These are phyloP conservation scores for Kodamaea kaohsiungensis DNA, from an alignment of 805 yeast species.

Conservation along the genomic window DNA sequence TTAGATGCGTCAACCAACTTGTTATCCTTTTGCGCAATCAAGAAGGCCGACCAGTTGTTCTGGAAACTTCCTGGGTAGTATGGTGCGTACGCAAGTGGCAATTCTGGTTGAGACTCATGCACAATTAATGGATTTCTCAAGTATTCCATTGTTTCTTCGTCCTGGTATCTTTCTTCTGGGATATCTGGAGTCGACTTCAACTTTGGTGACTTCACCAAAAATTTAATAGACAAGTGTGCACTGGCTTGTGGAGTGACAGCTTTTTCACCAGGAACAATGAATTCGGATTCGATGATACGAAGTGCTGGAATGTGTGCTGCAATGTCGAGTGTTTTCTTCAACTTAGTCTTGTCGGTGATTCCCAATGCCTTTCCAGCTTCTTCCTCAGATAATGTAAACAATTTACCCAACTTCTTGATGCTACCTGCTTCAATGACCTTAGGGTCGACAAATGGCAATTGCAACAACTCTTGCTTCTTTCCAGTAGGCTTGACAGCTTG, in stretches of 20 bases:
- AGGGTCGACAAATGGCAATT: constrained; percentile 72
- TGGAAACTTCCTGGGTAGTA: constrained; percentile 62
- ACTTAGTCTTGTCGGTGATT: constrained; percentile 44
- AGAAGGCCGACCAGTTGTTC: constrained; percentile 64
- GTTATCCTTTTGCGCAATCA: constrained; percentile 74
- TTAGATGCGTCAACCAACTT: constrained; percentile 66
- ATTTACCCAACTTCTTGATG: constrained; percentile 68
- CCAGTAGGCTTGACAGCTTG: constrained; percentile 69
- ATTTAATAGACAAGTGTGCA: constrained; percentile 74
- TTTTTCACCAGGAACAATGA: constrained; percentile 85
- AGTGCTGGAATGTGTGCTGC: constrained; percentile 70
- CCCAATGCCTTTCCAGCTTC: constrained; percentile 60
- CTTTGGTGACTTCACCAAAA: constrained; percentile 70
- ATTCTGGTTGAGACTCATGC: constrained; percentile 64
- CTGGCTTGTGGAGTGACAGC: constrained; percentile 63
- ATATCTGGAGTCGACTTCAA: constrained; percentile 58
- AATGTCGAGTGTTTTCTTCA: constrained; percentile 51
- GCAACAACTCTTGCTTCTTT: constrained; percentile 65
- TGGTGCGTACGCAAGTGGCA: constrained; percentile 72
- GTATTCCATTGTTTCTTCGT: constrained; percentile 63
- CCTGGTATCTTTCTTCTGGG: constrained; percentile 44
- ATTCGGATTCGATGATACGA: constrained; percentile 66
- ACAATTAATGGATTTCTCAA: constrained; percentile 70
- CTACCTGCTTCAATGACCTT: constrained; percentile 43
- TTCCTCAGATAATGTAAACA: constrained; percentile 58